Base-by-base conservation (phyloP, 345 rosid genomes). In the Salix arbutifolia region DNA sequence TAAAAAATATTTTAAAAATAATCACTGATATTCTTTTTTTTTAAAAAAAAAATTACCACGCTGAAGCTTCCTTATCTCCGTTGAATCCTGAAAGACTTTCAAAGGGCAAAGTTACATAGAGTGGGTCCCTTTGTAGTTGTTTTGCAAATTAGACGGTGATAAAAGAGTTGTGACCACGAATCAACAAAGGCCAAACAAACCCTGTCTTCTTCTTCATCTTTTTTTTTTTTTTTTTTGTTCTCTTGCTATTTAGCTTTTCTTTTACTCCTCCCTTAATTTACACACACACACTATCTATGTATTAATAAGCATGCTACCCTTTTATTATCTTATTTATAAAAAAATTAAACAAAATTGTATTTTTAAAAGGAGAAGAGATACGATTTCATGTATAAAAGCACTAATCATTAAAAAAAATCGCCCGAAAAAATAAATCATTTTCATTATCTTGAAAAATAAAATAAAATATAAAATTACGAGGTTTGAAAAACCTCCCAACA, bases 161-260 rank as follows among this genome's bases (percentile, higher is more conserved):
- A 75, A 79, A 73, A 81, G 75, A 56, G 79, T 73, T 72, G 84
- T 83, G 88, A 83, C 88, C 85, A 83, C 73, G 25, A 87, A 82
- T 82, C 80, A 21, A 76, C 85, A 76, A 0, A 10, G 46, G n/a
- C 67, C 74, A 53, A 74, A 58, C 77, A 73, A 79, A 46, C 50
- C n/a, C 72, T 72, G 70, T 69, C 46, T 70, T 76, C 71, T 65
- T 79, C 61, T 79, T 67, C 53, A 60, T 58, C 25, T 31, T 56
- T 72, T 56, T 72, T 64, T 31, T 23, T 52, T 46, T 70, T 8
- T 26, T 17, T 18, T 19, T 12, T 4, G 11, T 8, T 31, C 8
- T 65, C 35, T 33, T 26, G 42, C 30, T 11, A 0, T 35, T 11
- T 14, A 4, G 5, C 73, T 69, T 8, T 28, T 21, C 48, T 21